These are phyloP conservation scores for Verticillium albo-atrum DNA, from an alignment of 2,329 filamentous ascomycete species.

Conservation along the genomic window DNA sequence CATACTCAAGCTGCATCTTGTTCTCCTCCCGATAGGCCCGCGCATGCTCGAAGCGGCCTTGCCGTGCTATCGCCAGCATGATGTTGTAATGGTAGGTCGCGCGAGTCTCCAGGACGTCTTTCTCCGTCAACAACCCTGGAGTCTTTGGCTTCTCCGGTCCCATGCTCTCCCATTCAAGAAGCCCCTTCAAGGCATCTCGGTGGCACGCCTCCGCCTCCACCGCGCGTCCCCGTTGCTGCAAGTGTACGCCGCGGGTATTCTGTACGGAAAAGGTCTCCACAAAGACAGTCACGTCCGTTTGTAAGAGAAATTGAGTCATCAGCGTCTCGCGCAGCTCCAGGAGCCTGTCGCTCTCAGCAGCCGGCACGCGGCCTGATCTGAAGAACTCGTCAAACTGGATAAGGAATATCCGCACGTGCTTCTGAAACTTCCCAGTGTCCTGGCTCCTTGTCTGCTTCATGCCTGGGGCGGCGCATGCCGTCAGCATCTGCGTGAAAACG, in stretches of 20 bases:
- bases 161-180: neutral
- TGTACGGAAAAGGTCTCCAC: neutral
- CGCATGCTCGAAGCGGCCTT: neutral
- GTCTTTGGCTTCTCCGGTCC: neutral
- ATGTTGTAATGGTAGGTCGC: neutral
- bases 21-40: neutral
- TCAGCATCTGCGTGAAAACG: neutral
- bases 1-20: neutral
- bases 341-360: neutral
- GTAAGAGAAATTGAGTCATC: neutral
- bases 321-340: neutral
- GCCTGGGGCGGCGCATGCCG: neutral
- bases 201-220: neutral
- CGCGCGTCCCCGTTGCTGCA: neutral
- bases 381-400: neutral
- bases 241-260: neutral
- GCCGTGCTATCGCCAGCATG: neutral
- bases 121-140: neutral
- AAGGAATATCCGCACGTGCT: neutral
- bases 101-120: neutral
- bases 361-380: neutral
- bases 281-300: neutral
- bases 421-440: neutral
- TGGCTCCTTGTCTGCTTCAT: neutral
- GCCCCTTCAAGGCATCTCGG: neutral